A percentile compares a stretch with the other conserved stretches of the same genome.
These are phyloP conservation scores for Ilyonectria robusta DNA, from an alignment of 2,329 filamentous ascomycete species.

Conservation along the genomic window DNA sequence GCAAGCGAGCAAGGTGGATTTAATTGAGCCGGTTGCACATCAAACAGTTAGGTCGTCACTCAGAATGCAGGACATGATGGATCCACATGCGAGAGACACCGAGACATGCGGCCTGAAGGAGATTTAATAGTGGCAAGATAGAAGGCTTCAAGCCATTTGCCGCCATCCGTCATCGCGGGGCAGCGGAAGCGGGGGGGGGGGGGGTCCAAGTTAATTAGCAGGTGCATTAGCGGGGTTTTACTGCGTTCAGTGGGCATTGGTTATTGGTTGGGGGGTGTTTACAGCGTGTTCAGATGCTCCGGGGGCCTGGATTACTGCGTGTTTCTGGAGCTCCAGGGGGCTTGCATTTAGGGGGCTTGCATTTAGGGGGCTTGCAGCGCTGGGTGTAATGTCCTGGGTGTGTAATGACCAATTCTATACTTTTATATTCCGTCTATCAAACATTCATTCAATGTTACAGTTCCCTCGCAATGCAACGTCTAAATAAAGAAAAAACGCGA, in stretches of 20 bases:
- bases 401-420: not conserved
- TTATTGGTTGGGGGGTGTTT: no score
- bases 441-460: not conserved
- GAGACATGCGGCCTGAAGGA: no score
- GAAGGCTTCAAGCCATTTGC: no score
- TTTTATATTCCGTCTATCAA: not conserved
- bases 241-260: not conserved
- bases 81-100: no score
- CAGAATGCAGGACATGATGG: not conserved
- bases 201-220: not conserved
- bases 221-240: constrained; percentile 8
- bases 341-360: no score
- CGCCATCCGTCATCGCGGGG: not conserved
- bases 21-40: no score
- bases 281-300: no score
- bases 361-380: no score
- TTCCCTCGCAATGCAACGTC: not conserved
- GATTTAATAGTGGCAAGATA: no score
- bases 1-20: not conserved
- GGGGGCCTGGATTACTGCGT: no score
- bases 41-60: not conserved
- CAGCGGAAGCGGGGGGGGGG: not conserved
- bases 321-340: no score
- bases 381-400: no score
- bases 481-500: not conserved